These are phyloP conservation scores for Gymnopilus dilepis DNA, from an alignment of 768 basidiomycete genomes.

Conservation along the genomic window DNA sequence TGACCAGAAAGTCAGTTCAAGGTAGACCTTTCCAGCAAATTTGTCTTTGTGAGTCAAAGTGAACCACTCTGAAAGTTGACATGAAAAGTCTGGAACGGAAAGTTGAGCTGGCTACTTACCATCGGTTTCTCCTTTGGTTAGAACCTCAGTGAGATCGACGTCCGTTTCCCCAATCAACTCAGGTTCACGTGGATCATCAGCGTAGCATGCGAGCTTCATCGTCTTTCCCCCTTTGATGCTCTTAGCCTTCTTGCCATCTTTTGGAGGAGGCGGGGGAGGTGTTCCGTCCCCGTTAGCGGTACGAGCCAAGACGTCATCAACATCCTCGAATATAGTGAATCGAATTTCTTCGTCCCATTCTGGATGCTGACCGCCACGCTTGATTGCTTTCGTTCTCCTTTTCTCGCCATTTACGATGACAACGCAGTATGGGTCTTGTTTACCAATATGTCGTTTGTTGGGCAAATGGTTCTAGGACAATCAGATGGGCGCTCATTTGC, in stretches of 20 bases:
- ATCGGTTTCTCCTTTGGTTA: conserved; percentile 96
- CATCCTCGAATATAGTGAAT: conserved; percentile 86
- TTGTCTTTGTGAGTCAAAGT: conserved; percentile 88
- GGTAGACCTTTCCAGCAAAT: conserved; percentile 93
- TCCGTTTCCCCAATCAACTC: conserved; percentile 92
- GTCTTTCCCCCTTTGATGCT: conserved; percentile 73
- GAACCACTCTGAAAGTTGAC: conserved; percentile 81
- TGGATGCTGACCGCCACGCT: conserved; percentile 96
- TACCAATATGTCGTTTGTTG: conserved; percentile 91
- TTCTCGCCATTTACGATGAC: conserved; percentile 82
- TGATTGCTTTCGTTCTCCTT: conserved; percentile 90
- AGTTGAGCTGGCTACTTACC: conserved; percentile 56
- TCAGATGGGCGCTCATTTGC: conserved; percentile 26
- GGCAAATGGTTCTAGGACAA: conserved; percentile 77
- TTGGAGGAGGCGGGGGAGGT: conserved; percentile 76
- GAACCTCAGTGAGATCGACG: conserved; percentile 86
- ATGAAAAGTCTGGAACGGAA: neutral
- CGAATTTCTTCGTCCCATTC: conserved; percentile 99
- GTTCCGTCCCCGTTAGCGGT: conserved; percentile 46
- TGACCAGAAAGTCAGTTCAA: conserved; percentile 97
- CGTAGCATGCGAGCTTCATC: conserved; percentile 88
- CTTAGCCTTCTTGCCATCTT: conserved; percentile 49
- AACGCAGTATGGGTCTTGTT: conserved; percentile 96
- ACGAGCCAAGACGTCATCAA: conserved; percentile 54
- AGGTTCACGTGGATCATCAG: conserved; percentile 94